Evolutionary conservation across 129 eudicot genomes (phyloP).

Genomic region (Centrapalus pauciflorus): DNA sequence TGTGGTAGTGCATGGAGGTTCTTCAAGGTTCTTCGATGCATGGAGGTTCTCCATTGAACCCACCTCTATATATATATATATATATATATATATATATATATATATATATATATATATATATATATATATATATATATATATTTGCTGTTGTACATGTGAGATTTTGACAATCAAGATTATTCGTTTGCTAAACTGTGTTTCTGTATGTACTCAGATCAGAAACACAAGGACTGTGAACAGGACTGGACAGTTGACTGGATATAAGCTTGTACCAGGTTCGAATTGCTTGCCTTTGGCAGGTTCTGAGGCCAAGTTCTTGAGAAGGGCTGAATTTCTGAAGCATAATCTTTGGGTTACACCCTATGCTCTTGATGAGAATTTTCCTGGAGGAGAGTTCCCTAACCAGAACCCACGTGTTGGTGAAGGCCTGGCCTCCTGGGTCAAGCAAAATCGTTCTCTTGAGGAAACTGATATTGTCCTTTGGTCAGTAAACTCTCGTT

Average conservation of each 20-base stretch:
- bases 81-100: too few species aligned
- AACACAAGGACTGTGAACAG: conserved; percentile 81
- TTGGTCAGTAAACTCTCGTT: conserved; percentile 42
- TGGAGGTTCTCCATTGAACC: too few species aligned
- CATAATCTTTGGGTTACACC: conserved; percentile 89
- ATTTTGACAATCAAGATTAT: background rate
- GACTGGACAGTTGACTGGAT: conserved; percentile 85
- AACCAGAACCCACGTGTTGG: conserved; percentile 95
- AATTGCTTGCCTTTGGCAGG: conserved; percentile 85
- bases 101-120: too few species aligned
- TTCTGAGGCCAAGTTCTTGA: conserved; percentile 75
- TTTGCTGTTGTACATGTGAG: background rate
- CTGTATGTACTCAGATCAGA: conserved; percentile 40
- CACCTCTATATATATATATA: too few species aligned
- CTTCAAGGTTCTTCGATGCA: too few species aligned
- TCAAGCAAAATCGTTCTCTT: conserved; percentile 64
- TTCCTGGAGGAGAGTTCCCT: conserved; percentile 92
- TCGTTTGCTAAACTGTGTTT: background rate
- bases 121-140: too few species aligned
- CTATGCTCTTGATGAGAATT: conserved; percentile 63
- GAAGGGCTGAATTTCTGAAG: conserved; percentile 83
- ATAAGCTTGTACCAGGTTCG: conserved; percentile 80
- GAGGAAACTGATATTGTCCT: conserved; percentile 82
- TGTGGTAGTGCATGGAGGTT: too few species aligned
- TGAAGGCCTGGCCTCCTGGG: conserved; percentile 86